These are phyloP conservation scores for Microthyrium microscopicum DNA, from an alignment of 2,329 filamentous ascomycete species.

Conservation along the genomic window DNA sequence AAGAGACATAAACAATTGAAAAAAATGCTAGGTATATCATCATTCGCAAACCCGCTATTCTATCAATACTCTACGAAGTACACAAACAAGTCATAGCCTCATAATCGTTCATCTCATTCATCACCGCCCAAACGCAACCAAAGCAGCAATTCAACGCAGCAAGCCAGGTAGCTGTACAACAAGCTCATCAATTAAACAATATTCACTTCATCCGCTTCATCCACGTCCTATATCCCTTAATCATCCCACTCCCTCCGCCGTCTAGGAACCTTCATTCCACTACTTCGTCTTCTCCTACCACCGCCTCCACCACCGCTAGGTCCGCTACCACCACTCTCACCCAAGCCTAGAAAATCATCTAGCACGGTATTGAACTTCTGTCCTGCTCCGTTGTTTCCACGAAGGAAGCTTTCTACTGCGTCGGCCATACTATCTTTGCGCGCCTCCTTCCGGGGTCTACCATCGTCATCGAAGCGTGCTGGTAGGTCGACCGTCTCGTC, in stretches of 20 bases:
- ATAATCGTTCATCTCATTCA: not conserved
- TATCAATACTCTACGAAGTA: not conserved
- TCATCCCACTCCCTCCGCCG: too few species aligned
- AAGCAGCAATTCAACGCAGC: not conserved
- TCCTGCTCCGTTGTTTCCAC: constrained; percentile 4
- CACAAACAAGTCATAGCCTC: not conserved
- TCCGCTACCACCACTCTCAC: too few species aligned
- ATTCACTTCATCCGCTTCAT: too few species aligned
- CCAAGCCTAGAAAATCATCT: too few species aligned
- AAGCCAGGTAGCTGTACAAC: too few species aligned
- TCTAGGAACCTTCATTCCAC: too few species aligned
- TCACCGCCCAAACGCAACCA: not conserved
- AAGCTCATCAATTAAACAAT: too few species aligned
- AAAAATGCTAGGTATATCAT: constrained; percentile 9
- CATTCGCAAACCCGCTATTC: not conserved
- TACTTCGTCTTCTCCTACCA: too few species aligned
- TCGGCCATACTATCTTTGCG: constrained; percentile 8
- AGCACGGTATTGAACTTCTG: constrained; percentile 6
- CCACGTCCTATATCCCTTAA: too few species aligned
- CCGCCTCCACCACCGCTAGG: too few species aligned
- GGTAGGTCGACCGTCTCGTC: constrained; percentile 9
- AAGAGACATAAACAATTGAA: constrained; percentile 12
- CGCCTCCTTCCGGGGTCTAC: constrained; percentile 5
- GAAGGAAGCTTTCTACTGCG: constrained; percentile 67
- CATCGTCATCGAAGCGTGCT: constrained; percentile 8